Conservation (phyloP, 441 rosid species). For the Pelargonium fulgidum region DNA sequence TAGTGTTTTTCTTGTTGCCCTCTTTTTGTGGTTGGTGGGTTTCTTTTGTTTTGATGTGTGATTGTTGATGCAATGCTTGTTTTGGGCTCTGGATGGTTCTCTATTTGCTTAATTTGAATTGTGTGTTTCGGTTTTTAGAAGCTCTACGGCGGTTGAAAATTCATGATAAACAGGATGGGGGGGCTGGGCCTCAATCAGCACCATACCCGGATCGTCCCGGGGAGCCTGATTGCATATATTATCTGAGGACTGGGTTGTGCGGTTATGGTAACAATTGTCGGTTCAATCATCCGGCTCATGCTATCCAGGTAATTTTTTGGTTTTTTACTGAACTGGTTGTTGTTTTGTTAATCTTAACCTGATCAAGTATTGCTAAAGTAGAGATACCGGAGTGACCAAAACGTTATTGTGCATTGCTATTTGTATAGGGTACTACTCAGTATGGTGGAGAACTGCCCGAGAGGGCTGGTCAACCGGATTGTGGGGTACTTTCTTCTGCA, state of each 20-base stretch:
- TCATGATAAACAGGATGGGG: slow-evolving; percentile 35
- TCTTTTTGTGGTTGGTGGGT: slow-evolving; percentile 8
- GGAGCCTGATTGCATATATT: slow-evolving; percentile 66
- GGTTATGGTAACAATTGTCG: slow-evolving; percentile 75
- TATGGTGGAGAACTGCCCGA: slow-evolving; percentile 59
- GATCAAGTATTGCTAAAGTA: neutral
- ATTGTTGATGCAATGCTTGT: slow-evolving; percentile 1
- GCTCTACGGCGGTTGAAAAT: slow-evolving; percentile 47
- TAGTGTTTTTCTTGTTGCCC: slow-evolving; percentile 1
- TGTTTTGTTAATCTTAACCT: neutral
- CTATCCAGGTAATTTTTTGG: slow-evolving; percentile 35
- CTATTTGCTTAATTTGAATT: neutral
- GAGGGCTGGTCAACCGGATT: slow-evolving; percentile 68
- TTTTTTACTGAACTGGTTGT: neutral
- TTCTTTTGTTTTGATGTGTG: slow-evolving; percentile 15
- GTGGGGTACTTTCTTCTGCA: slow-evolving; percentile 39
- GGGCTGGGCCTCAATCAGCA: slow-evolving; percentile 27
- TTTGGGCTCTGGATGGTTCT: slow-evolving; percentile 9
- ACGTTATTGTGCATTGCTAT: slow-evolving; percentile 8
- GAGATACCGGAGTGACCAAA: neutral
- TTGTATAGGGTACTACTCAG: slow-evolving; percentile 32
- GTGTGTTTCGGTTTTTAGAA: slow-evolving; percentile 28
- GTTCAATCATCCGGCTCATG: slow-evolving; percentile 64
- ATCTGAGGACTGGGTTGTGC: slow-evolving; percentile 70
- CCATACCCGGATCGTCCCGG: slow-evolving; percentile 82